Conservation (phyloP, 306 rosid genomes). For the Neltuma alba region DNA sequence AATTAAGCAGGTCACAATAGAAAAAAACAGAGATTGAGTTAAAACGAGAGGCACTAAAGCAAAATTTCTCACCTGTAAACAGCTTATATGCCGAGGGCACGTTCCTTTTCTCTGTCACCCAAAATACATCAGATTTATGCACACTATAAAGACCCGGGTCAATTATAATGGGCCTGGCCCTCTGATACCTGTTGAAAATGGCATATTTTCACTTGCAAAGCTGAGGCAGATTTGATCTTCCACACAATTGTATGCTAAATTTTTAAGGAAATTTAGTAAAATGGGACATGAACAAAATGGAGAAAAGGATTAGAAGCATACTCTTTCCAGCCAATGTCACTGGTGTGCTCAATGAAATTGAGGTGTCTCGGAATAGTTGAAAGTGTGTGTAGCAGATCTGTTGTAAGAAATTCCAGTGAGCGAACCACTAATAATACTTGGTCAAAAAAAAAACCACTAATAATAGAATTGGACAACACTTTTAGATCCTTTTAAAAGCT, state of each 20-base stretch:
- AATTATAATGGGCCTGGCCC: slow-evolving; percentile 79
- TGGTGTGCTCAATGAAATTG: slow-evolving; percentile 76
- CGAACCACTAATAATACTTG: neutral
- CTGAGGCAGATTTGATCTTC: slow-evolving; percentile 11
- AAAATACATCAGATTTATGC: slow-evolving; percentile 71
- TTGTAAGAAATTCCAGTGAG: slow-evolving; percentile 23
- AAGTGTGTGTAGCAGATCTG: slow-evolving; percentile 76
- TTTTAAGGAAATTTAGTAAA: slow-evolving; percentile 6
- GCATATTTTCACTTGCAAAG: slow-evolving; percentile 19
- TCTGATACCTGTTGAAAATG: slow-evolving; percentile 55
- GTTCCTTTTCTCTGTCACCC: slow-evolving; percentile 68
- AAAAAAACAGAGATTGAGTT: neutral
- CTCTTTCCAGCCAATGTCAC: slow-evolving; percentile 92
- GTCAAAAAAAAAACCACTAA: too few species aligned
- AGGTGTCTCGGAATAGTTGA: slow-evolving; percentile 66
- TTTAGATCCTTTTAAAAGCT: neutral
- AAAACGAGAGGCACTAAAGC: slow-evolving; percentile 15
- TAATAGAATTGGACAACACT: neutral
- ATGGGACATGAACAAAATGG: slow-evolving; percentile 21
- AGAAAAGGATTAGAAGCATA: slow-evolving; percentile 42
- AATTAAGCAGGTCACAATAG: neutral
- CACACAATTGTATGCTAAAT: slow-evolving; percentile 9
- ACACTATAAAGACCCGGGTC: slow-evolving; percentile 77
- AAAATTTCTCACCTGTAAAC: slow-evolving; percentile 57
- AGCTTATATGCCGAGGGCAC: slow-evolving; percentile 77